Conservation (phyloP, 1,139 yeast genomes). For the Martiniozyma asiatica region DNA sequence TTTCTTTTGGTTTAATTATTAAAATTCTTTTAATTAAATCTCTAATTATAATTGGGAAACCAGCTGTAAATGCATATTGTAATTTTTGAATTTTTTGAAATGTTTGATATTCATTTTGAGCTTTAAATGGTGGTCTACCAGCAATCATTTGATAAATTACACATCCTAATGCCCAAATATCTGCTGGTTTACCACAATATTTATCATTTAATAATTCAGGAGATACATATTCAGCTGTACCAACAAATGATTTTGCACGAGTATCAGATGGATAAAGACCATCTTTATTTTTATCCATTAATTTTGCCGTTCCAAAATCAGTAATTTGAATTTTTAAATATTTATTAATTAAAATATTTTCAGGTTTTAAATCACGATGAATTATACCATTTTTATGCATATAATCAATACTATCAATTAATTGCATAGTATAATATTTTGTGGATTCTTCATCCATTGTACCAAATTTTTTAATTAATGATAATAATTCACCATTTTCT, state of each 20-base stretch:
- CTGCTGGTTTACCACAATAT: constrained; percentile 76
- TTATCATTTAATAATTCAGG: constrained; percentile 85
- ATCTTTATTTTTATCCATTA: constrained; percentile 38
- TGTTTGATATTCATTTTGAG: constrained; percentile 85
- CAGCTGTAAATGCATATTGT: constrained; percentile 73
- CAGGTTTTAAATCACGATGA: constrained; percentile 94
- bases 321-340: constrained; percentile 80
- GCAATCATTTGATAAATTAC: constrained; percentile 86
- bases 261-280: constrained; percentile 44
- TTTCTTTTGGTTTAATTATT: constrained; percentile 46
- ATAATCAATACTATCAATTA: constrained; percentile 75
- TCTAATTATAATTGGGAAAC: constrained; percentile 59
- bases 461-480: constrained; percentile 47
- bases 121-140: constrained; percentile 94
- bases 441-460: constrained; percentile 43
- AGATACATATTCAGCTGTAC: constrained; percentile 68
- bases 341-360: constrained; percentile 70
- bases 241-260: constrained; percentile 75
- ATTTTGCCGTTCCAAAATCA: constrained; percentile 97
- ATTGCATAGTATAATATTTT: constrained; percentile 49
- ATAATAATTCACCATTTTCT: constrained; percentile 63
- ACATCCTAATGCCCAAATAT: constrained; percentile 96
- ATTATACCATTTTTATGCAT: constrained; percentile 79
- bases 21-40: constrained; percentile 62
- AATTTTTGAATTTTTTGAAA: constrained; percentile 84